Evolutionary conservation across 768 basidiomycete genomes (phyloP), one percentile per base, ranked within the genome.

Genomic region (Amyloporia xantha): DNA sequence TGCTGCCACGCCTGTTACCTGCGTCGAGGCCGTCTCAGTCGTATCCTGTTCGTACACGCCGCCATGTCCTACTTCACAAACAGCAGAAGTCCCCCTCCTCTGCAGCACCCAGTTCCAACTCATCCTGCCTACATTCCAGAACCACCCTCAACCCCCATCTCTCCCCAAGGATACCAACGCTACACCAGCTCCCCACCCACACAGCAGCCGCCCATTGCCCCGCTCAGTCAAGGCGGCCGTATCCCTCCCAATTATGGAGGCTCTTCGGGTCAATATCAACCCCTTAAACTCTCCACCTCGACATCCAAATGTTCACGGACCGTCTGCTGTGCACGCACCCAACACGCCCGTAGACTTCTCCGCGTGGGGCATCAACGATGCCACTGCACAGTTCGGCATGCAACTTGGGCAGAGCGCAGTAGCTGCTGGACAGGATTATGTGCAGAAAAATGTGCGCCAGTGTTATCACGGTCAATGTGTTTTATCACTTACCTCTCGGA

Each of bases 381-480:
- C 91, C 9, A 97, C 96, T 2, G 90, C 96, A 0, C 87, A 94
- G 65, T 84, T 99, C 62, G 91, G 95, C 19, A 90, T 98, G 80
- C 95, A 97, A 65, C 80, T 98, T 25, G 94, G 95, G 3, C 82
- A 83, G 54, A 89, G 79, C 52, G 95, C 95, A 0, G 86, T 98
- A 2, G 83, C 85, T 5, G 95, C 92, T 0, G 95, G 96, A 0
- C 92, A 95, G 65, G 90, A 93, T 42, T 98, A 98, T 55, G 86
- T 99, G 41, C 90, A 93, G 67, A 86, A 86, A 66, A 97, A 97
- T 64, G 91, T 95, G 54, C 53, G 84, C 47, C 17, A 19, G 21
- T 41, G 13, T 48, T 25, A 44, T 13, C 1, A 13, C 5, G 19
- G 1, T 41, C 19, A 44, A 19, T 21, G 48, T 24, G n/a, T 21